Conservation (phyloP, 2,329 filamentous ascomycete species). For the Alternaria triticina region DNA sequence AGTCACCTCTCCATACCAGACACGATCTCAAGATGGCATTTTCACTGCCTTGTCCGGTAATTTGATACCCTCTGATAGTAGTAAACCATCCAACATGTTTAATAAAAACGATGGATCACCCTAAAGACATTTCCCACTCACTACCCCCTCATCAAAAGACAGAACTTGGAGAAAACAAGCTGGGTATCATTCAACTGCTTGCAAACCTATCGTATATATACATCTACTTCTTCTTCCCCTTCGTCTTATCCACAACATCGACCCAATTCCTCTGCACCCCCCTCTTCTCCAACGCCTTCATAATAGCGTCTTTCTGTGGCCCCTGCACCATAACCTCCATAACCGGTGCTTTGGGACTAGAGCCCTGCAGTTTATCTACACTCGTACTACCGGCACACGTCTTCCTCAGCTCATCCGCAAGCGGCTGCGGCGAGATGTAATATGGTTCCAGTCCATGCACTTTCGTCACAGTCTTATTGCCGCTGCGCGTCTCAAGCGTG, state of each 20-base stretch:
- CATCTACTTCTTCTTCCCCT: constrained; percentile 63
- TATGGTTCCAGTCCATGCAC: constrained; percentile 68
- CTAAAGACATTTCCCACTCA: not conserved
- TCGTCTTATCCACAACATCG: constrained; percentile 71
- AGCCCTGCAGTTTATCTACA: constrained; percentile 66
- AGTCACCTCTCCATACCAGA: not conserved
- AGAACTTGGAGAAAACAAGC: not conserved
- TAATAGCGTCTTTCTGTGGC: constrained; percentile 66
- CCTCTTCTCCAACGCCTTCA: constrained; percentile 64
- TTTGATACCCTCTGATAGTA: not conserved
- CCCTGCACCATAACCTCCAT: constrained; percentile 74
- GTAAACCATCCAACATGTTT: not conserved
- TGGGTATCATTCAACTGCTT: constrained; percentile 14
- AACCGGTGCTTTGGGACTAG: constrained; percentile 65
- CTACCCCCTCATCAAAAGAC: not conserved
- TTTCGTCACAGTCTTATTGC: constrained; percentile 70
- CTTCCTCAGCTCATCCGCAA: constrained; percentile 71
- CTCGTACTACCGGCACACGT: constrained; percentile 72
- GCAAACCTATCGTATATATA: not conserved
- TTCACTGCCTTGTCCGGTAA: not conserved
- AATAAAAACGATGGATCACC: fast-evolving
- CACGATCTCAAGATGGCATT: not conserved
- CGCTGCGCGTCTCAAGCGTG: constrained; percentile 67
- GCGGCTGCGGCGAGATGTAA: constrained; percentile 63
- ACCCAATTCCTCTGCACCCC: constrained; percentile 67